phyloP scores from a whole-genome alignment of 345 rosid species.

The Citrus sp. region DNA sequence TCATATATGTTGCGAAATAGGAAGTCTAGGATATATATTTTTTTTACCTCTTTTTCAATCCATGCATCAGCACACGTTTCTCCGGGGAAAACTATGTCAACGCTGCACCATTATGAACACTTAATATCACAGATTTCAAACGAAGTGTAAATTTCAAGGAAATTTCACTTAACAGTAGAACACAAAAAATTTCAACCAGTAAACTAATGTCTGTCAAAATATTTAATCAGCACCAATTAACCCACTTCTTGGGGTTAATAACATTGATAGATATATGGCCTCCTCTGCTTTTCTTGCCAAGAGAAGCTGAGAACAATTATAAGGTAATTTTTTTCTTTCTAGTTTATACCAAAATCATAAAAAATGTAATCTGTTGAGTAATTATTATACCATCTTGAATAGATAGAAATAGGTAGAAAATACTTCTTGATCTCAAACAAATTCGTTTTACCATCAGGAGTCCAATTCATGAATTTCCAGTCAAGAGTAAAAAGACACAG shows the following conservation, averaged over 20 bases:
- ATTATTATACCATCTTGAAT: too few species aligned
- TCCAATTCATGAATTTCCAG: neutral
- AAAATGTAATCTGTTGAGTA: neutral
- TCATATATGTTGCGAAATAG: neutral
- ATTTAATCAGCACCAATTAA: neutral
- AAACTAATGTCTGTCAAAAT: too few species aligned
- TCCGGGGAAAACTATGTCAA: constrained; percentile 72
- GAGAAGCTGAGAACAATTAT: neutral
- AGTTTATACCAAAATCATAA: neutral
- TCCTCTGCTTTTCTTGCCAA: neutral
- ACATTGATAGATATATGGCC: neutral
- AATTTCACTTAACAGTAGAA: neutral
- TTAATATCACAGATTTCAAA: constrained; percentile 5
- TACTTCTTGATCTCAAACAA: neutral
- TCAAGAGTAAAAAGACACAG: neutral
- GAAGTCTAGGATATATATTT: neutral
- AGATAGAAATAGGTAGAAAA: neutral
- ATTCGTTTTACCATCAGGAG: neutral
- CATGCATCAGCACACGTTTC: constrained; percentile 90
- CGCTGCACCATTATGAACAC: constrained; percentile 43
- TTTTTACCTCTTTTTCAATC: constrained; percentile 84
- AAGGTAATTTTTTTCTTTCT: neutral
- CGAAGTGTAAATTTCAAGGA: neutral
- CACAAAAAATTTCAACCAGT: neutral
- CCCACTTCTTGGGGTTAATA: neutral